Conservation (phyloP, 1,284 basidiomycete genomes). For the Cerrena zonata region DNA sequence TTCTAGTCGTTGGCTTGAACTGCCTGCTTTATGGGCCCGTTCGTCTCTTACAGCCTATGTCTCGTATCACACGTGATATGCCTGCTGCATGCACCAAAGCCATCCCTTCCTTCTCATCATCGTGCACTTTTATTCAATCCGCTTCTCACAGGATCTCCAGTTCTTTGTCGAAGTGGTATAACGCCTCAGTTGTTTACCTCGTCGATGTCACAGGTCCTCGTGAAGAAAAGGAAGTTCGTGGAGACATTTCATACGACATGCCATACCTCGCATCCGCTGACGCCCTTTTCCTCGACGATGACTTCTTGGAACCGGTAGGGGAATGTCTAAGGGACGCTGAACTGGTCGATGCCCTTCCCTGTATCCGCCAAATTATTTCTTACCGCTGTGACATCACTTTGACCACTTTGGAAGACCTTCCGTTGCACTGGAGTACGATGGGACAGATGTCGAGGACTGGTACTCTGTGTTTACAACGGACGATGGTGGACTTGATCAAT, state of each 20-base stretch:
- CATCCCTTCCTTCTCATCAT: too few relatives aligned
- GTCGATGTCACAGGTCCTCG: conserved; percentile 5
- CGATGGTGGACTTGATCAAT: background rate
- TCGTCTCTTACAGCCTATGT: background rate
- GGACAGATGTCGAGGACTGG: background rate
- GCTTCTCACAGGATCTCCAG: too few relatives aligned
- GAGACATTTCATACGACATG: conserved; percentile 13
- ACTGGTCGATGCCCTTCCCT: conserved; percentile 1
- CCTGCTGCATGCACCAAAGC: too few relatives aligned
- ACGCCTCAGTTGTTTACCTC: conserved; percentile 10
- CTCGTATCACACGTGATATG: too few relatives aligned
- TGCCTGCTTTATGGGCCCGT: background rate
- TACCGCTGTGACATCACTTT: conserved; percentile 4
- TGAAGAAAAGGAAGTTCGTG: conserved; percentile 9
- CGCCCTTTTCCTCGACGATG: conserved; percentile 21
- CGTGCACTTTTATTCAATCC: too few relatives aligned
- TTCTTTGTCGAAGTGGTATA: conserved; percentile 1
- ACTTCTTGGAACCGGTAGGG: conserved; percentile 12
- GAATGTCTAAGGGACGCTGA: background rate
- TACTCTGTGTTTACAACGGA: background rate
- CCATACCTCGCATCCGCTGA: conserved; percentile 18
- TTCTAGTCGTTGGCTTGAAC: background rate
- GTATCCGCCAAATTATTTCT: conserved; percentile 3
- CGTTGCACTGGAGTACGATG: conserved; percentile 1
- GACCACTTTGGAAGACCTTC: background rate